Base-by-base conservation (phyloP, 1,284 basidiomycete species). In the Pholiota adiposa region DNA sequence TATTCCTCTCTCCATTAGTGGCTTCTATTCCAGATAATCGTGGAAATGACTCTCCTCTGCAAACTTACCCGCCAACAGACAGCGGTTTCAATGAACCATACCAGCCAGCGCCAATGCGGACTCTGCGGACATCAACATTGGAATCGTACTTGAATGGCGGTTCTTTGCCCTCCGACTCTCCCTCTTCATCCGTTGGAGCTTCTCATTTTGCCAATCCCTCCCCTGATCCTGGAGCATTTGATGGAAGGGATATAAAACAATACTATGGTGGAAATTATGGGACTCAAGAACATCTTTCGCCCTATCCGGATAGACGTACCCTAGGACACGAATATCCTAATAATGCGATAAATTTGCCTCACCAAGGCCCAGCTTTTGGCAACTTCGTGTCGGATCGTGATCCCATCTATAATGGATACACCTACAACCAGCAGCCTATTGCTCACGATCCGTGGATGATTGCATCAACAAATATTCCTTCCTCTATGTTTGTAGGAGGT, bases 181-280 rank as follows among this genome's bases (percentile, higher is more conserved):
- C 89, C 1, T 81, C 87, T 2, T 90, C 90, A 0, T 89, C 89
- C 2, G 82, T 89, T 50, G 83, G 86, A 63, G 82, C 76, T 48
- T 84, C 82, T 25, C 76, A 85, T 63, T 88, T 88, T 67, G 77
- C 80, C 54, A 83, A 85, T 66, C 80, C 78, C n/a, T 90, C 89
- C 33, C 88, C 90, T 0, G 90, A 91, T 71, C 80, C 83, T n/a
- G 70, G 79, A 23, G 74, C 79, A 3, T 84, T 89, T 65, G 81
- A 80, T 52, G 81, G 82, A 19, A 77, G 83, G 54, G 74, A 77
- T 23, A 76, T 65, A 19, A 81, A 79, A 54, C 55, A 74, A 58
- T 74, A 79, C 54, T 66, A 67, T 51, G 68, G 63, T 21, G 76
- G 72, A 29, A 54, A 48, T 8, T 64, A 65, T 56, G 65, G 66